phyloP scores from a whole-genome alignment of 306 rosid genomes.

The Inga leiocalycina region DNA sequence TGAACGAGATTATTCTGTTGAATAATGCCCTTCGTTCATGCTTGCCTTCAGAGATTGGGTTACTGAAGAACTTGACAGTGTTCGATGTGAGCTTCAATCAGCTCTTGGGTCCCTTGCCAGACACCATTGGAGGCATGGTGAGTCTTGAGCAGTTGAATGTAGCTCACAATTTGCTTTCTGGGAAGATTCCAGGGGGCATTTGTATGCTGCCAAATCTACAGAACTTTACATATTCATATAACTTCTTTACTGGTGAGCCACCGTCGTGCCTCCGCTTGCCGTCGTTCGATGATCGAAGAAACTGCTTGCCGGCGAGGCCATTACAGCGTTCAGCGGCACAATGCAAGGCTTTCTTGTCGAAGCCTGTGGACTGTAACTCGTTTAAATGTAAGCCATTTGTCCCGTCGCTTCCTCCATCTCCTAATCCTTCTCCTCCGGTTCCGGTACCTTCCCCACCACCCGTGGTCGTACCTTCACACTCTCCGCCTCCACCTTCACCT shows the following conservation, averaged over 20 bases:
- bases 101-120: conserved; percentile 57
- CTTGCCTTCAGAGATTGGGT: conserved; percentile 65
- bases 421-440: conserved; percentile 1
- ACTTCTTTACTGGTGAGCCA: conserved; percentile 90
- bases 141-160: conserved; percentile 67
- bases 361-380: conserved; percentile 75
- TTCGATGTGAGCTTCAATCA: conserved; percentile 65
- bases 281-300: conserved; percentile 60
- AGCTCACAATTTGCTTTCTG: conserved; percentile 54
- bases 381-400: conserved; percentile 56
- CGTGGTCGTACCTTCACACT: background rate
- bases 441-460: conserved; percentile 8
- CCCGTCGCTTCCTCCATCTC: conserved; percentile 39
- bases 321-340: conserved; percentile 57
- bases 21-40: conserved; percentile 57
- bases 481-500: conserved; percentile 13
- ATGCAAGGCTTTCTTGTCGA: conserved; percentile 66
- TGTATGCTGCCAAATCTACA: conserved; percentile 71
- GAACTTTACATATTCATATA: conserved; percentile 86
- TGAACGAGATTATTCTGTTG: conserved; percentile 58
- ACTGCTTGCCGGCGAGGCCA: conserved; percentile 80
- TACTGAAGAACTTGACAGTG: conserved; percentile 57
- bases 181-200: conserved; percentile 71
- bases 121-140: conserved; percentile 43
- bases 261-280: conserved; percentile 58